Conservation (phyloP, 441 rosid species). For the Erysimum pusillum region DNA sequence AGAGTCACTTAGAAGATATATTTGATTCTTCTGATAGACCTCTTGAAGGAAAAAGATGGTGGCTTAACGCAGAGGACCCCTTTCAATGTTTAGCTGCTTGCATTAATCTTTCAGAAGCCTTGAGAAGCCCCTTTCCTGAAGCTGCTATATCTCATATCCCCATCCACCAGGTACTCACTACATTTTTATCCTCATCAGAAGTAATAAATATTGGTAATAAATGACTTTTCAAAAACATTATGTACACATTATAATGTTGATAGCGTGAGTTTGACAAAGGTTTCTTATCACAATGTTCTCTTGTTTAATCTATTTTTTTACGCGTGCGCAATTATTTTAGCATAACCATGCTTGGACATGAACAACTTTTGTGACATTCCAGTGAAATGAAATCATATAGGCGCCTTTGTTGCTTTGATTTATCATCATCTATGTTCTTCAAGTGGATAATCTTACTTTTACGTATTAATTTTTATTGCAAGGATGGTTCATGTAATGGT, state of each 20-base stretch:
- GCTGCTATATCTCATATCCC: constrained; percentile 79
- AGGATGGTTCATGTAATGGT: constrained; percentile 99
- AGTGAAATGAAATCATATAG: constrained; percentile 10
- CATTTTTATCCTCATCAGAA: constrained; percentile 20
- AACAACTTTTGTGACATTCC: constrained; percentile 27
- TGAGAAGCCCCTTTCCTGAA: constrained; percentile 87
- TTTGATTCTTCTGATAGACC: constrained; percentile 95
- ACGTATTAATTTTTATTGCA: constrained; percentile 41
- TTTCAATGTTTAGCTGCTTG: constrained; percentile 96
- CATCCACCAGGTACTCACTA: constrained; percentile 81
- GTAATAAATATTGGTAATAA: constrained; percentile 20
- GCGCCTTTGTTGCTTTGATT: constrained; percentile 20
- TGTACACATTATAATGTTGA: constrained; percentile 7
- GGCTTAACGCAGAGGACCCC: constrained; percentile 98
- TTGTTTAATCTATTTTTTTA: not conserved
- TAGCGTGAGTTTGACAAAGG: constrained; percentile 9
- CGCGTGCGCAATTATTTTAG: constrained; percentile 11
- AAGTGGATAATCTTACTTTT: constrained; percentile 30
- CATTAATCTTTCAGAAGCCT: constrained; percentile 87
- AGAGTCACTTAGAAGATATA: constrained; percentile 87
- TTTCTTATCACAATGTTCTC: constrained; percentile 28
- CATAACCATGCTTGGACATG: constrained; percentile 23
- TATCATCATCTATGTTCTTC: constrained; percentile 30
- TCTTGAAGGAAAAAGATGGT: constrained; percentile 94
- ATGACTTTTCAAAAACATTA: constrained; percentile 18